phyloP scores from a whole-genome alignment of 2,329 filamentous ascomycete genomes.

The Colletotrichum costaricense region DNA sequence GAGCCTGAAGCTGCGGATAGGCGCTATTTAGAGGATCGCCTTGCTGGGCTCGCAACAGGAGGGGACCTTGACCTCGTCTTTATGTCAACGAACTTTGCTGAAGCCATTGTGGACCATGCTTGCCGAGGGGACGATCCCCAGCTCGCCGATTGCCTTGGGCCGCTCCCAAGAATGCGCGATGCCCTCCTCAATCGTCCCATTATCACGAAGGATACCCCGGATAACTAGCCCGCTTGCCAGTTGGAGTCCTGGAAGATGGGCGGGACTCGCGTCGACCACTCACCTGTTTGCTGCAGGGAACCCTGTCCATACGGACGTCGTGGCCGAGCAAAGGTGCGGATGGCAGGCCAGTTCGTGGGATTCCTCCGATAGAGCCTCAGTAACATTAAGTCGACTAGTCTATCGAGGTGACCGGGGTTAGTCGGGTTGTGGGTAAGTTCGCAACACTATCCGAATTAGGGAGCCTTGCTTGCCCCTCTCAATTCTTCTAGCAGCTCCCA shows the following conservation, averaged over 20 bases:
- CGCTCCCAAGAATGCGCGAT: background rate
- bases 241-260: conserved; percentile 7
- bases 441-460: conserved; percentile 32
- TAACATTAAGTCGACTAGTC: background rate
- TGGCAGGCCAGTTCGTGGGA: conserved; percentile 17
- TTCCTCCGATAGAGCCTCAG: conserved; percentile 25
- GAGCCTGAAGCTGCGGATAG: background rate
- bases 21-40: conserved; percentile 13
- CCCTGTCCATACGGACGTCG: background rate
- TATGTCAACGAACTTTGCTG: conserved; percentile 33
- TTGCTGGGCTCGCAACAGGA: background rate
- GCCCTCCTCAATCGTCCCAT: conserved; percentile 25
- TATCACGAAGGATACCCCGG: conserved; percentile 19
- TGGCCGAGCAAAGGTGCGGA: conserved; percentile 7
- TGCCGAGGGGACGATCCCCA: background rate
- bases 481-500: conserved; percentile 2
- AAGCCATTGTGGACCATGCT: conserved; percentile 12
- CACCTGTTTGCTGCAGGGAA: conserved; percentile 27
- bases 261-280: conserved; percentile 6
- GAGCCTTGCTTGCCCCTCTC: conserved; percentile 14
- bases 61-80: conserved; percentile 21
- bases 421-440: conserved; percentile 25
- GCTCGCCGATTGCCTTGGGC: background rate
- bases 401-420: background rate
- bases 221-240: conserved; percentile 3